These are phyloP conservation scores for Trichoderma lentiforme DNA, from an alignment of 2,329 filamentous ascomycete genomes.

Conservation along the genomic window DNA sequence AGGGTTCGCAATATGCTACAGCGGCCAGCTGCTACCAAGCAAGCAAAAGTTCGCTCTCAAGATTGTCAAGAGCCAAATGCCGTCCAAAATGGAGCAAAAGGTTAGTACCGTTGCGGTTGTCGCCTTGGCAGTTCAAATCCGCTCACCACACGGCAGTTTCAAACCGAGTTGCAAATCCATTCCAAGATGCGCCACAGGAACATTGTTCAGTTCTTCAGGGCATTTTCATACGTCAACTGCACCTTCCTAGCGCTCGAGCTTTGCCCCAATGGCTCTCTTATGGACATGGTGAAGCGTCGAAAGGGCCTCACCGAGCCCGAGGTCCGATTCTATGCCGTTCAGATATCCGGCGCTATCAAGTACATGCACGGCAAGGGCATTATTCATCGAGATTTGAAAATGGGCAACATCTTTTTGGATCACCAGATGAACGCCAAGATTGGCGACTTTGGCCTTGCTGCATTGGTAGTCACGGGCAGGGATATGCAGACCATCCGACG, in stretches of 20 bases:
- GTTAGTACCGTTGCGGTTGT: slow-evolving; percentile 39
- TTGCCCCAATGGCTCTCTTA: slow-evolving; percentile 91
- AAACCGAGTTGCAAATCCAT: slow-evolving; percentile 91
- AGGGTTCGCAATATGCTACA: slow-evolving; percentile 79
- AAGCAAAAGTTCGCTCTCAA: slow-evolving; percentile 72
- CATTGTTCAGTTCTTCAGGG: slow-evolving; percentile 91
- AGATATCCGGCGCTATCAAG: slow-evolving; percentile 95
- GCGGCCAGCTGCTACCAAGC: slow-evolving; percentile 63
- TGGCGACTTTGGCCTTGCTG: slow-evolving; percentile 93
- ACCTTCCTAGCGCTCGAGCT: slow-evolving; percentile 94
- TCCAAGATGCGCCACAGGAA: slow-evolving; percentile 96
- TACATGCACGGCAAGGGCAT: slow-evolving; percentile 96
- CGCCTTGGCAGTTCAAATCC: neutral
- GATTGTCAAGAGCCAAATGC: slow-evolving; percentile 81
- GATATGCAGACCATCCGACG: slow-evolving; percentile 81
- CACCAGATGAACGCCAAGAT: slow-evolving; percentile 96
- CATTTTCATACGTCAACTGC: slow-evolving; percentile 83
- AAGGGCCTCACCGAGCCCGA: slow-evolving; percentile 91
- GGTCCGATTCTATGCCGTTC: slow-evolving; percentile 87
- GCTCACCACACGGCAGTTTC: slow-evolving; percentile 46
- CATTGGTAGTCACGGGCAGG: slow-evolving; percentile 83
- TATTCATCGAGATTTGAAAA: slow-evolving; percentile 95
- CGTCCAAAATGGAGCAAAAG: slow-evolving; percentile 80
- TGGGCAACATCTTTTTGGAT: slow-evolving; percentile 96
- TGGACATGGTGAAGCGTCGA: slow-evolving; percentile 94